These are phyloP conservation scores for Penicillium sp. DNA, from an alignment of 2,329 filamentous ascomycete species.

Conservation along the genomic window DNA sequence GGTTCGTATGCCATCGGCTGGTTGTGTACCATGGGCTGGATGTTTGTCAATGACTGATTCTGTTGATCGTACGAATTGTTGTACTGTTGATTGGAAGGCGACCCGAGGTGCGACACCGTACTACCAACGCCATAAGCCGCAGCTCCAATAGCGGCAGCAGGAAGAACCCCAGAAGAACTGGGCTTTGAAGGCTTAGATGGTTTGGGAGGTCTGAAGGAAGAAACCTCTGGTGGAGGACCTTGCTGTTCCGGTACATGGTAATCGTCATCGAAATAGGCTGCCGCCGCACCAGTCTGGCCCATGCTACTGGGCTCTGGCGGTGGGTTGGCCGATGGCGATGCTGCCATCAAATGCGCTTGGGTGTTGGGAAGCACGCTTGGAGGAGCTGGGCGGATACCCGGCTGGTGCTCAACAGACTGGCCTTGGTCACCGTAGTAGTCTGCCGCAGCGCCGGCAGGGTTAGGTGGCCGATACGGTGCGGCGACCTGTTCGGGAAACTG, in stretches of 20 bases:
- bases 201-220: constrained; percentile 26
- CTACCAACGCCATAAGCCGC: constrained; percentile 46
- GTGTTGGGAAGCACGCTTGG: constrained; percentile 55
- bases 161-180: constrained; percentile 33
- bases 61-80: constrained; percentile 20
- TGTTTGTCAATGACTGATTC: neutral
- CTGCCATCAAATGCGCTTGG: constrained; percentile 57
- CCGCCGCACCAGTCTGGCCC: constrained; percentile 51
- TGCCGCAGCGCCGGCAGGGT: constrained; percentile 55
- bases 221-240: constrained; percentile 13
- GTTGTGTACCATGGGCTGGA: neutral
- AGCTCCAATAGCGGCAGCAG: constrained; percentile 29
- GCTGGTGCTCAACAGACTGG: constrained; percentile 58
- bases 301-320: constrained; percentile 58
- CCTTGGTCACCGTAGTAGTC: constrained; percentile 65
- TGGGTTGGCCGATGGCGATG: constrained; percentile 52
- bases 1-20: too few species aligned
- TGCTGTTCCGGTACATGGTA: constrained; percentile 18
- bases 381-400: constrained; percentile 56
- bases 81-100: constrained; percentile 15
- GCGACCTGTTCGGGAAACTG: constrained; percentile 52
- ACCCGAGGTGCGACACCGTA: constrained; percentile 27
- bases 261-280: constrained; percentile 52
- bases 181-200: constrained; percentile 30
- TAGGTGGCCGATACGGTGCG: constrained; percentile 47